A percentile compares a stretch with the other conserved stretches of the same genome.
phyloP scores from a whole-genome alignment of 2,329 filamentous ascomycete species.

The Aspergillus fructus region DNA sequence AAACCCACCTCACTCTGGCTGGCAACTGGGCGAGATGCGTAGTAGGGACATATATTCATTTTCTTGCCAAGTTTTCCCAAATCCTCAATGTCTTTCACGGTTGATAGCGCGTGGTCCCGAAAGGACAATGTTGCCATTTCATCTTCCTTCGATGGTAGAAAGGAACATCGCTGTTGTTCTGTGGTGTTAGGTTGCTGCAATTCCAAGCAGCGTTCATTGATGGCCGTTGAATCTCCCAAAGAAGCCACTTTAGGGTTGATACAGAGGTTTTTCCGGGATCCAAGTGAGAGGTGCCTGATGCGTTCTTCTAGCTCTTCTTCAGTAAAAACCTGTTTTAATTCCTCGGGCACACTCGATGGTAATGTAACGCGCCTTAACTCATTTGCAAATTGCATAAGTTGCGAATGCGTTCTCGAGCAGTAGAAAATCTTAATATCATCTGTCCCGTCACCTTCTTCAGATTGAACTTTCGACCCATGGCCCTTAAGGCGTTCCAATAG shows the following conservation, averaged over 20 bases:
- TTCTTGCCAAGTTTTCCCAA: conserved; percentile 74
- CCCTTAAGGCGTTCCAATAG: conserved; percentile 68
- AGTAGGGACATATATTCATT: conserved; percentile 87
- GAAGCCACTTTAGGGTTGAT: conserved; percentile 81
- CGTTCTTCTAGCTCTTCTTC: conserved; percentile 50
- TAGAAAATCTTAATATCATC: conserved; percentile 82
- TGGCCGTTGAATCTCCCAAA: conserved; percentile 69
- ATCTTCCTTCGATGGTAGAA: conserved; percentile 75
- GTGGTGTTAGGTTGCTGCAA: conserved; percentile 71
- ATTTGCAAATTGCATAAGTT: conserved; percentile 81
- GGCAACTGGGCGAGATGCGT: conserved; percentile 85
- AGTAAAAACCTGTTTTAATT: conserved; percentile 25
- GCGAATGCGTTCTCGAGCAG: conserved; percentile 89
- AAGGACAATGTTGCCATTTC: conserved; percentile 73
- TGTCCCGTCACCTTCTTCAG: conserved; percentile 49
- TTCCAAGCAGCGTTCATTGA: conserved; percentile 91
- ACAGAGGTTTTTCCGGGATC: conserved; percentile 82
- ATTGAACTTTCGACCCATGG: conserved; percentile 26
- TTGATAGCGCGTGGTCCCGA: conserved; percentile 79
- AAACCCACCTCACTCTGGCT: conserved; percentile 68
- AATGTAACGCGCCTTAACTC: conserved; percentile 78
- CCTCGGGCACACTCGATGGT: conserved; percentile 66
- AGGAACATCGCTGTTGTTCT: conserved; percentile 69
- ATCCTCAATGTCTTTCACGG: conserved; percentile 90
- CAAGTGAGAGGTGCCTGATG: conserved; percentile 78